These are phyloP conservation scores for Tolypocladium ovalisporum DNA, from an alignment of 2,329 filamentous ascomycete species.

Conservation along the genomic window DNA sequence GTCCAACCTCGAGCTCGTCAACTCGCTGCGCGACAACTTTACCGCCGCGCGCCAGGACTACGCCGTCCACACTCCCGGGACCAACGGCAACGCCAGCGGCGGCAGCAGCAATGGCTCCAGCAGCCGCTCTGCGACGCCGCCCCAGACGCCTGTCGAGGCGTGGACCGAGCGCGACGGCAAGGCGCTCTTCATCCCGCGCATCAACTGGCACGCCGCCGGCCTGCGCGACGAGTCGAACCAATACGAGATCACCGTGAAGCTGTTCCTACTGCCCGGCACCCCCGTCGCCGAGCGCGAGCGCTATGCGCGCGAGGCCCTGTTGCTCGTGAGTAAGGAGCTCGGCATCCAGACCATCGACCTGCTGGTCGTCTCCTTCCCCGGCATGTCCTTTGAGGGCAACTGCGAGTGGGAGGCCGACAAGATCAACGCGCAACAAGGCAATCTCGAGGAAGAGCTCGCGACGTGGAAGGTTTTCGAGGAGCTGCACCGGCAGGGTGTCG, in stretches of 20 bases:
- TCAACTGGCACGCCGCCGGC: conserved; percentile 60
- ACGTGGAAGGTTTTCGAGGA: conserved; percentile 66
- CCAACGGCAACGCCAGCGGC: conserved; percentile 22
- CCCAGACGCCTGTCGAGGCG: conserved; percentile 22
- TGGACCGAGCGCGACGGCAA: conserved; percentile 60
- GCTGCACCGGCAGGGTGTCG: conserved; percentile 59
- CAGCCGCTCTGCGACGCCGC: conserved; percentile 12
- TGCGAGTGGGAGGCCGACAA: conserved; percentile 69
- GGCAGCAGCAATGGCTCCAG: conserved; percentile 19
- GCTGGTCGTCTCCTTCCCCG: conserved; percentile 86
- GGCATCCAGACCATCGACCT: conserved; percentile 69
- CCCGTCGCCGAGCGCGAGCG: conserved; percentile 51
- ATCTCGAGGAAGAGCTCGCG: conserved; percentile 55
- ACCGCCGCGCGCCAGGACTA: conserved; percentile 59
- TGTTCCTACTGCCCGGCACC: conserved; percentile 79
- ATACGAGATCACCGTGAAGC: conserved; percentile 91
- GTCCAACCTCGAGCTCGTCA: conserved; percentile 88
- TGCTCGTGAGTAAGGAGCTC: conserved; percentile 70
- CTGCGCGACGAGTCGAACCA: conserved; percentile 70
- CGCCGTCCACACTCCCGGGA: conserved; percentile 15
- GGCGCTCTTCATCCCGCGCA: conserved; percentile 64
- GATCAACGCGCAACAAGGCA: conserved; percentile 48
- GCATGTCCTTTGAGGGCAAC: conserved; percentile 85
- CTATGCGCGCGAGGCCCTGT: conserved; percentile 69
- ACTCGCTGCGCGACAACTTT: conserved; percentile 78